Evolutionary conservation across 805 yeast genomes (phyloP).

Genomic region (Starmerella stigmatis): DNA sequence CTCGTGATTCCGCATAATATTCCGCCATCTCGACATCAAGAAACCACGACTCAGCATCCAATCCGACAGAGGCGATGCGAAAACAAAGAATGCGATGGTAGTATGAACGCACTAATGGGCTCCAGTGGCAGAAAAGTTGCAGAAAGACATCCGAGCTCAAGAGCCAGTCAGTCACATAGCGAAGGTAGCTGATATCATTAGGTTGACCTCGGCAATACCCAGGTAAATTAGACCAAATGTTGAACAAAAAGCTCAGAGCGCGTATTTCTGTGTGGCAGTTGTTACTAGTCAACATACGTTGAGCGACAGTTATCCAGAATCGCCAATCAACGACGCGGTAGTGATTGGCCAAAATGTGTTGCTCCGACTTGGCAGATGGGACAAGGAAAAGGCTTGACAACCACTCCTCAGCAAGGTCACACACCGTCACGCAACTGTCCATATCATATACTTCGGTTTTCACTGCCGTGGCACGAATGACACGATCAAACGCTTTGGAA

Average conservation of each 20-base stretch:
- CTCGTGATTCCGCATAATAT: slow-evolving; percentile 26
- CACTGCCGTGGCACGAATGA: slow-evolving; percentile 31
- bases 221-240: slow-evolving; percentile 57
- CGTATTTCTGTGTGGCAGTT: slow-evolving; percentile 54
- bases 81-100: slow-evolving; percentile 59
- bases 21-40: slow-evolving; percentile 24
- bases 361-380: slow-evolving; percentile 4
- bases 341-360: slow-evolving; percentile 9
- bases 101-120: slow-evolving; percentile 62
- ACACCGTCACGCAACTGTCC: slow-evolving; percentile 32
- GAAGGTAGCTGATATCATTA: slow-evolving; percentile 36
- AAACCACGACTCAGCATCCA: slow-evolving; percentile 22
- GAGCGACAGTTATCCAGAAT: slow-evolving; percentile 58
- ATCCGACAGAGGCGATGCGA: slow-evolving; percentile 38
- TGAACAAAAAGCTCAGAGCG: slow-evolving; percentile 55
- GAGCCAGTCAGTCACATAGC: slow-evolving; percentile 46
- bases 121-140: slow-evolving; percentile 63
- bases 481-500: slow-evolving; percentile 31
- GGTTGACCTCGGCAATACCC: slow-evolving; percentile 1
- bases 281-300: slow-evolving; percentile 51
- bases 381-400: slow-evolving; percentile 26
- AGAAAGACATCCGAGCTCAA: slow-evolving; percentile 43
- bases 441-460: slow-evolving; percentile 30
- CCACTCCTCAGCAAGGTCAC: slow-evolving; percentile 36
- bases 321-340: slow-evolving; percentile 48